Base-by-base conservation (phyloP, 176 grass and related monocot genomes). In the Secale cereale region DNA sequence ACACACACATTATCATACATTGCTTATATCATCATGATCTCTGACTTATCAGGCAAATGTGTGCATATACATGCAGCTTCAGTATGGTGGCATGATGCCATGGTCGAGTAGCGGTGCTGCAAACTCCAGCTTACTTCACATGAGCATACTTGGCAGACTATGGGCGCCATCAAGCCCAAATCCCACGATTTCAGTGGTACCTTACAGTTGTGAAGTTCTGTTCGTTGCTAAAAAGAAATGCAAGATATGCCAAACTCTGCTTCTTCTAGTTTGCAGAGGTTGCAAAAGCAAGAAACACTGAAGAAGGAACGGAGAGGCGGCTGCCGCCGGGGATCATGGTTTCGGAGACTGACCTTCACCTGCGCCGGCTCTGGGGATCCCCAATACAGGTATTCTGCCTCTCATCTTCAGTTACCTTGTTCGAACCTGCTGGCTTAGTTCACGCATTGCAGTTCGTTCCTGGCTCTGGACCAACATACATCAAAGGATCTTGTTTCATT, bases 311-410 rank as follows among this genome's bases (percentile, higher is more conserved):
- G 17, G 88, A 86, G 70, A 76, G 54, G 54, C 17, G 67, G 56
- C 70, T 94, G 74, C 86, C 91, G 1, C 85, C 91, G 0, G 78
- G 82, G 2, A 91, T 94, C 57, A 41, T 91, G 3, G 87, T 59
- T 1, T 4, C 10, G 56, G 84, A 94, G 45, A 82, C 92, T 20
- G 92, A 94, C 63, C 66, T 89, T 77, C 88, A 89, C 59, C 56
- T 78, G 8, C 87, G 89, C 17, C 79, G 87, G 35, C 84, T 90
- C 13, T 92, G 92, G 92, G 89, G 92, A 63, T 41, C 86, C 6
- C 87, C 89, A 30, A 62, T 23, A 20, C 77, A 91, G 70, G 89
- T 91, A 4, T 13, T 7, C 8, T 36, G 43, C 4, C 43, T 46
- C 15, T 13, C 13, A 1, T 15, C 43, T 46, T 46, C 13, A 46